Evolutionary conservation across 1,284 basidiomycete genomes (phyloP).

Genomic region (Moniliophthora roreri): DNA sequence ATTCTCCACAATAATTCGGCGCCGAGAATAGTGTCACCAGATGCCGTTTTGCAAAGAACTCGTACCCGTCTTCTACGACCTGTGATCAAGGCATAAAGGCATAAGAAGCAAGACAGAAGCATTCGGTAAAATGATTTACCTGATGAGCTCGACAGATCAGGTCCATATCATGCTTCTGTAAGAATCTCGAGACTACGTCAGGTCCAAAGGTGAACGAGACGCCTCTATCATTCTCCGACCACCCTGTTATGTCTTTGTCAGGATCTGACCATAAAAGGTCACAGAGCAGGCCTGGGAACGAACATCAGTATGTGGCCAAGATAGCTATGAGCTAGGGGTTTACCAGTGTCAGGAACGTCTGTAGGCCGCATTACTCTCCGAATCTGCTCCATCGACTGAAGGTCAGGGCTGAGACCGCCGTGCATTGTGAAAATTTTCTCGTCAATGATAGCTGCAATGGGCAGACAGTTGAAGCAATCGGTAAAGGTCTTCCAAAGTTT

Average conservation of each 20-base stretch:
- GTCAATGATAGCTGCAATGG: constrained; percentile 95
- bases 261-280: constrained; percentile 99
- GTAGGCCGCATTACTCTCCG: constrained; percentile 98
- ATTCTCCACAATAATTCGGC: constrained; percentile 98
- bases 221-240: constrained; percentile 99
- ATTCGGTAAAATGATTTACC: constrained; percentile 58
- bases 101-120: constrained; percentile 6
- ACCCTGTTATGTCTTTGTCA: constrained; percentile 98
- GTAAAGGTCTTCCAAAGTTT: constrained; percentile 98
- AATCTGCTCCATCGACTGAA: constrained; percentile 99
- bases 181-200: constrained; percentile 95
- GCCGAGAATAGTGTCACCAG: constrained; percentile 97
- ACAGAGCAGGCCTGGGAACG: constrained; percentile 78
- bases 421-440: constrained; percentile 98
- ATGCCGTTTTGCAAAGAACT: constrained; percentile 98
- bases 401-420: constrained; percentile 90
- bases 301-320: not conserved
- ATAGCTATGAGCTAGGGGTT: constrained; percentile 24
- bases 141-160: constrained; percentile 98
- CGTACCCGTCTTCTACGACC: constrained; percentile 99
- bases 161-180: constrained; percentile 99
- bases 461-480: constrained; percentile 95
- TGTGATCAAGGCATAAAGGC: constrained; percentile 26
- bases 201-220: constrained; percentile 99
- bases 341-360: constrained; percentile 97